Base-by-base conservation (phyloP, 2,329 filamentous ascomycete species). In the Aspergillus sp. region DNA sequence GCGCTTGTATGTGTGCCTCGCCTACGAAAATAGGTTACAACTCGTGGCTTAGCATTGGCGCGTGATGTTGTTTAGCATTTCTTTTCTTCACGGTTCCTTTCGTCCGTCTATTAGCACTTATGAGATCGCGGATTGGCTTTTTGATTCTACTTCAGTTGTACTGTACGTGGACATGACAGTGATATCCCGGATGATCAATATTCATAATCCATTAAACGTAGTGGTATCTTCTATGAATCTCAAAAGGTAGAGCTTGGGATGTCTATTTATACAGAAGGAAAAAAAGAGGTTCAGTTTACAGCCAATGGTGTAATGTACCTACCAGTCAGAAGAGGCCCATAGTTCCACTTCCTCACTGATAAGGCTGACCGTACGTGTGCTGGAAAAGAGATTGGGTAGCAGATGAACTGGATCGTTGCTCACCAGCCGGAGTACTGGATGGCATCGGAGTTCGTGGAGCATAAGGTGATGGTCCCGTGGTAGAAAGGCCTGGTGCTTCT, bases 371-470 rank as follows among this genome's bases (percentile, higher is more conserved):
- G 27, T 64, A 63, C 4, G 37, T 27, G 14, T 48, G 49, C n/a
- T 35, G 52, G 2, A 40, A 23, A 3, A 27, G 24, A 17, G 39
- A 4, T 19, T 43, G 35, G 6, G 17, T 17, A n/a, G 31, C 27
- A 14, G 33, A 19, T 6, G 23, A 24, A 12, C n/a, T 7, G 40
- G 41, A 41, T 19, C 24, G 37, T 37, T 24, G 52, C 27, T 37
- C 35, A n/a, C 17, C 27, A 5, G 24, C 6, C 5, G 35, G 40
- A 50, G 27, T 24, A 19, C 14, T 15, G 23, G 35, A 27, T 7
- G 60, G 33, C 45, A 15, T 56, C 4, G 62, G 59, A 4, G 63
- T 62, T 11, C 56, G 63, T 5, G 63, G 63, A 4, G 60, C 59
- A 37, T 51, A 61, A 11, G 62, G 40, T 7, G 57, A 23, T 37